Evolutionary conservation across 1,284 basidiomycete genomes (phyloP).

Genomic region (Xerocomus cyaneibrunnescens): DNA sequence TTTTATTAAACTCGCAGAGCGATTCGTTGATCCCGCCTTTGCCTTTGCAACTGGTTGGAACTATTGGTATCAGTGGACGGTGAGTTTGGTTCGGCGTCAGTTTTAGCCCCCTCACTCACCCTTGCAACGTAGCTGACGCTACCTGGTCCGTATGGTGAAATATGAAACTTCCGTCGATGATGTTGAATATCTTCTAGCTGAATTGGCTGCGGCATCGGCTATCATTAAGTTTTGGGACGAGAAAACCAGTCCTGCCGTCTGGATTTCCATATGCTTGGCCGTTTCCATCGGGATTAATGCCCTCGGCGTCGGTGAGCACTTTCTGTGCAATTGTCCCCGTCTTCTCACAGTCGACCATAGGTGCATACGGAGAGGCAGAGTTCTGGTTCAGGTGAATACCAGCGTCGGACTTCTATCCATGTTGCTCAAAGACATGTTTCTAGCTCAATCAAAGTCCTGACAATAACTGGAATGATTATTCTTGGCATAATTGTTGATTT

Average conservation of each 20-base stretch:
- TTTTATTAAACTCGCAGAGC: slow-evolving; percentile 65
- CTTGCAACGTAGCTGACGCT: slow-evolving; percentile 22
- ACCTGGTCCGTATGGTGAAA: slow-evolving; percentile 19
- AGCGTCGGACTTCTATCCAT: too few relatives aligned
- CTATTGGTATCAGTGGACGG: slow-evolving; percentile 62
- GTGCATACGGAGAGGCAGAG: slow-evolving; percentile 53
- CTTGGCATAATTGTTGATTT: slow-evolving; percentile 45
- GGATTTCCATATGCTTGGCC: slow-evolving; percentile 63
- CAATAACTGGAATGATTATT: slow-evolving; percentile 44
- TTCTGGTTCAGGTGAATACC: slow-evolving; percentile 43
- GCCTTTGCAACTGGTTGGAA: slow-evolving; percentile 71
- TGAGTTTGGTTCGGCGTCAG: slow-evolving; percentile 35
- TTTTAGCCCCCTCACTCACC: slow-evolving; percentile 2
- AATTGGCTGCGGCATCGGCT: slow-evolving; percentile 62
- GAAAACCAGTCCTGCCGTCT: slow-evolving; percentile 54
- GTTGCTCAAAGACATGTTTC: background rate
- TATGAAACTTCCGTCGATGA: background rate
- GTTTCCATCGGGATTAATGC: slow-evolving; percentile 65
- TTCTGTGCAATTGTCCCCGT: background rate
- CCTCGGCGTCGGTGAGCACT: slow-evolving; percentile 44
- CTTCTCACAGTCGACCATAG: slow-evolving; percentile 17
- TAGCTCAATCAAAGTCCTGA: slow-evolving; percentile 44
- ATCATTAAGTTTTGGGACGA: slow-evolving; percentile 62
- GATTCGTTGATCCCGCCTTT: slow-evolving; percentile 68
- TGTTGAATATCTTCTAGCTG: slow-evolving; percentile 39